phyloP scores from a whole-genome alignment of 371 early-diverging fungal genomes.

The Apophysomyces elegans region DNA sequence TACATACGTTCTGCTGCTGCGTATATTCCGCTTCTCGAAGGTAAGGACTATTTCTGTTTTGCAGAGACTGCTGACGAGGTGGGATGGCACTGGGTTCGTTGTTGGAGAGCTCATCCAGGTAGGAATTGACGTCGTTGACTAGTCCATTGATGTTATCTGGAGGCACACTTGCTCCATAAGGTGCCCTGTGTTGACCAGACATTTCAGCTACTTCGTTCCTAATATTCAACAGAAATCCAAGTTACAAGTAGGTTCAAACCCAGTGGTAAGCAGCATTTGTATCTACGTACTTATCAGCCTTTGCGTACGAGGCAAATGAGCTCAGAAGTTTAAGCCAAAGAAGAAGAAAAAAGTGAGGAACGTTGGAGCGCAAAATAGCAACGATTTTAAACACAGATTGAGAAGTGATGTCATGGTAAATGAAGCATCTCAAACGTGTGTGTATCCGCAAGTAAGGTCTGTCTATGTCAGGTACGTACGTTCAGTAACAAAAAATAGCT shows the following conservation, averaged over 20 bases:
- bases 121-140: constrained; percentile 5
- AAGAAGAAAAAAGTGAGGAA: too few species aligned
- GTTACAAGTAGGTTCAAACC: neutral
- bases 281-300: constrained; percentile 1
- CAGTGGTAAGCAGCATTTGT: too few species aligned
- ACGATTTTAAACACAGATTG: neutral
- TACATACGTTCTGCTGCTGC: constrained; percentile 12
- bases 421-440: neutral
- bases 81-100: constrained; percentile 15
- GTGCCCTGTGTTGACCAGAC: constrained; percentile 22
- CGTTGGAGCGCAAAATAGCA: too few species aligned
- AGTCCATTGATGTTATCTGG: constrained; percentile 16
- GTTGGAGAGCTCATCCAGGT: constrained; percentile 18
- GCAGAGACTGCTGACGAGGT: constrained; percentile 24
- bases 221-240: neutral
- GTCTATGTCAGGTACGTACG: too few species aligned
- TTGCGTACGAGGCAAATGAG: neutral
- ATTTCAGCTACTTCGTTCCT: constrained; percentile 10
- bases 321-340: neutral
- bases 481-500: too few species aligned
- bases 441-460: too few species aligned
- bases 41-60: constrained; percentile 9
- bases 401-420: neutral
- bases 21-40: constrained; percentile 15
- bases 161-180: constrained; percentile 14